Conservation (phyloP, 306 rosid species). For the Quercus bicolor region DNA sequence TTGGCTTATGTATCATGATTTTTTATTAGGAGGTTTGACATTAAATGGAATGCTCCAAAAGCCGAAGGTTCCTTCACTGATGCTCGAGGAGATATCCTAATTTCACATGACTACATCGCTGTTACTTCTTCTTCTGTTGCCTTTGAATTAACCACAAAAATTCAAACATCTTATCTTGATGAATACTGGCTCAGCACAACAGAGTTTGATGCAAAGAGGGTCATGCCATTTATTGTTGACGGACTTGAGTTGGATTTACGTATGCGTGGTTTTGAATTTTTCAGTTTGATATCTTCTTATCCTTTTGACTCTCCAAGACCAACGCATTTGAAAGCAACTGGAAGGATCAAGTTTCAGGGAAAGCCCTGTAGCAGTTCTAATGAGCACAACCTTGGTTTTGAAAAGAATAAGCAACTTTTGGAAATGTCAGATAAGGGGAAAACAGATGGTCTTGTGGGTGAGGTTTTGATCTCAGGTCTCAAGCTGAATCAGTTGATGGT, state of each 20-base stretch:
- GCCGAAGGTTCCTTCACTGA: slow-evolving; percentile 84
- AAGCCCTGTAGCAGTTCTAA: slow-evolving; percentile 37
- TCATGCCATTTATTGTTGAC: slow-evolving; percentile 53
- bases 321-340: slow-evolving; percentile 72
- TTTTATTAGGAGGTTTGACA: slow-evolving; percentile 67
- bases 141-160: slow-evolving; percentile 66
- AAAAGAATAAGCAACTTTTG: slow-evolving; percentile 32
- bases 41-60: slow-evolving; percentile 81
- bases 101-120: slow-evolving; percentile 59
- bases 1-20: slow-evolving; percentile 18
- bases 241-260: slow-evolving; percentile 81
- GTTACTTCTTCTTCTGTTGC: slow-evolving; percentile 81
- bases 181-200: slow-evolving; percentile 36
- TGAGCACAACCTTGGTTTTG: slow-evolving; percentile 43
- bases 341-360: slow-evolving; percentile 85
- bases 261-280: slow-evolving; percentile 86
- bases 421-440: slow-evolving; percentile 36
- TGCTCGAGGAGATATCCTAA: slow-evolving; percentile 89
- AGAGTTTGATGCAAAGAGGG: slow-evolving; percentile 34
- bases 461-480: slow-evolving; percentile 76
- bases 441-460: slow-evolving; percentile 59
- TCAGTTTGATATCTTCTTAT: slow-evolving; percentile 60
- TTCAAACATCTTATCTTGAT: slow-evolving; percentile 59
- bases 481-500: slow-evolving; percentile 87
- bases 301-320: slow-evolving; percentile 81